phyloP scores from a whole-genome alignment of 139 green algal species.

The Closterium sp. region DNA sequence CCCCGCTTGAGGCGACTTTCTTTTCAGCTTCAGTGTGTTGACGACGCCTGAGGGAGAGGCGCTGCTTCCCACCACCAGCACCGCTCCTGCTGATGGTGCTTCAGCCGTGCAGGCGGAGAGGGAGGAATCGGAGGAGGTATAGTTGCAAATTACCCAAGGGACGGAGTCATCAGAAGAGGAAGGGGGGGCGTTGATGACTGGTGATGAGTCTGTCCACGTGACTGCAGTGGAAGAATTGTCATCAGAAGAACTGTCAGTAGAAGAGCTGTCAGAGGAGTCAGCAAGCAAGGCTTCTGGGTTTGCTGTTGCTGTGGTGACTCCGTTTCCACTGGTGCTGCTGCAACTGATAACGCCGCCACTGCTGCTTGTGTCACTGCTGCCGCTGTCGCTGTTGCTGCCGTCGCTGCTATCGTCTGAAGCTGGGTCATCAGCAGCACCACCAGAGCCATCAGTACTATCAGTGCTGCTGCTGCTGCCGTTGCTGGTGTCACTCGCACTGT shows the following conservation, averaged over 20 bases:
- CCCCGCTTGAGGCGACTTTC: neutral
- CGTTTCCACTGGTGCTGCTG: neutral
- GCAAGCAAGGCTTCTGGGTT: neutral
- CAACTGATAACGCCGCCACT: neutral
- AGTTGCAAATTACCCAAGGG: neutral
- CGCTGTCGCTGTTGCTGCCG: neutral
- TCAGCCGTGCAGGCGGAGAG: neutral
- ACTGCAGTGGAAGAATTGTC: neutral
- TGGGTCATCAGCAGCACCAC: neutral
- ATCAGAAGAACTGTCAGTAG: neutral
- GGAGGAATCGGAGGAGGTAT: neutral
- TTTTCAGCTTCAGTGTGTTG: neutral
- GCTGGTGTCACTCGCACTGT: neutral
- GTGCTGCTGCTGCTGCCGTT: neutral
- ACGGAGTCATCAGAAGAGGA: neutral
- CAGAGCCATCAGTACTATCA: neutral
- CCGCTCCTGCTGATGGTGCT: neutral
- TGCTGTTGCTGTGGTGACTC: neutral
- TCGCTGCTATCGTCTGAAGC: neutral
- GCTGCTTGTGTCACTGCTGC: neutral
- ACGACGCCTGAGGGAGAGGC: neutral
- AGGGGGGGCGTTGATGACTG: neutral
- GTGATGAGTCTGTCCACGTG: neutral
- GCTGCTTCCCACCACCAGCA: neutral
- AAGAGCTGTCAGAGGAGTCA: neutral